Evolutionary conservation across 2,329 filamentous ascomycete genomes (phyloP), one percentile per base, ranked within the genome.

Genomic region (Colletotrichum paranaense): DNA sequence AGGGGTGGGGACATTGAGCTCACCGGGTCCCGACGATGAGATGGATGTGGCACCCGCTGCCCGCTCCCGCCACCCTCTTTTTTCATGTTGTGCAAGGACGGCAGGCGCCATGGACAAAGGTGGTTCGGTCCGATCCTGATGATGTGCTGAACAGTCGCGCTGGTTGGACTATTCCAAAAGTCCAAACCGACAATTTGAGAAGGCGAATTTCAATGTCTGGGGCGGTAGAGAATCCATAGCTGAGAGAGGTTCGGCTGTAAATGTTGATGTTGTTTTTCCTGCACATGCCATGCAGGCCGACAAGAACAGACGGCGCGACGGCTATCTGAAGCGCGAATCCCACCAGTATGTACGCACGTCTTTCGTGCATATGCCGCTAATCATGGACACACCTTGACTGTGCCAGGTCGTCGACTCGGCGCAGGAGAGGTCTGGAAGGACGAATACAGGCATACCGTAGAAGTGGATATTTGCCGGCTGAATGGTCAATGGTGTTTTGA

Each of bases 311-410:
- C 71, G 62, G 71, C 62, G 71, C 71, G 67, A 73, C 60, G 60
- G 71, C 71, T 71, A 71, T 71, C 67, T 71, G 32, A 73, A 62
- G 62, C 62, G 67, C 67, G 62, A 73, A 72, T 67, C 68, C 72
- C 57, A 73, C 62, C 68, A 74, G 68, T 72, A 64, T 65, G 67
- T 66, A 64, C 63, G 74, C 66, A 71, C 38, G 63, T 74, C 71
- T 76, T 73, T 74, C 74, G 73, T 76, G 75, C 75, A 75, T 75
- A 75, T 76, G 73, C 70, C 73, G 70, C 74, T 75, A 68, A 74
- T 55, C 32, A 57, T 62, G 46, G 56, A 67, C 55, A 72, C 46
- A 69, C 65, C 69, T 67, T 72, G 65, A 73, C 42, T 52, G 70
- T 63, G 73, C 56, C 62, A 64, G 52, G 60, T 59, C 65, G 68